Evolutionary conservation across 1,284 basidiomycete species (phyloP).

Genomic region (Irpex sp.): DNA sequence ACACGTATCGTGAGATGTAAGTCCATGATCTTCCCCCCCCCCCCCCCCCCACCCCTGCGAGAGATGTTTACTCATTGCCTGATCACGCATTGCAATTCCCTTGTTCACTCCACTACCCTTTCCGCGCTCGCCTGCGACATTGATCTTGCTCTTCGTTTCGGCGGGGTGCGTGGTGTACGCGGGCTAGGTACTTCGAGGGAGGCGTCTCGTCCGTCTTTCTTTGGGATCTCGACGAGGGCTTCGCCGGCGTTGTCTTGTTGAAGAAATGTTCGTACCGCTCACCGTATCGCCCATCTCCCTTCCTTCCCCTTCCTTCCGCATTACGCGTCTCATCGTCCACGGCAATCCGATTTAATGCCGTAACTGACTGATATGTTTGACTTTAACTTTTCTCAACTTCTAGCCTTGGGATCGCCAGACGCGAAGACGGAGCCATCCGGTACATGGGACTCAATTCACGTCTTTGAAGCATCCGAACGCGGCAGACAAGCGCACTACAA

Average conservation of each 20-base stretch:
- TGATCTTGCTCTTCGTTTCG: no score
- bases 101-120: not conserved
- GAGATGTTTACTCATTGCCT: no score
- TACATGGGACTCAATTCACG: constrained; percentile 98
- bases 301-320: not conserved
- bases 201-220: constrained; percentile 97
- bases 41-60: not conserved
- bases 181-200: constrained; percentile 86
- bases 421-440: constrained; percentile 56
- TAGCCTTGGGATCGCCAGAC: not conserved
- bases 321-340: not conserved
- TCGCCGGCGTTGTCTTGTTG: constrained; percentile 94
- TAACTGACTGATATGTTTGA: not conserved
- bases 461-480: constrained; percentile 90
- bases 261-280: constrained; percentile 79
- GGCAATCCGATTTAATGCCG: not conserved
- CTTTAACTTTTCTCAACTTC: not conserved
- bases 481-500: constrained; percentile 94
- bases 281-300: not conserved
- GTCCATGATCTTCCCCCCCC: constrained; percentile 20
- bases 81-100: not conserved
- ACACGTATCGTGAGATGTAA: constrained; percentile 94
- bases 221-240: constrained; percentile 95
- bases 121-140: no score
- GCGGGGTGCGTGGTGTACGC: not conserved